Evolutionary conservation across 352 stramenopile species (phyloP), one percentile per base, ranked within the genome.

Genomic region (Blastocystis sp.): DNA sequence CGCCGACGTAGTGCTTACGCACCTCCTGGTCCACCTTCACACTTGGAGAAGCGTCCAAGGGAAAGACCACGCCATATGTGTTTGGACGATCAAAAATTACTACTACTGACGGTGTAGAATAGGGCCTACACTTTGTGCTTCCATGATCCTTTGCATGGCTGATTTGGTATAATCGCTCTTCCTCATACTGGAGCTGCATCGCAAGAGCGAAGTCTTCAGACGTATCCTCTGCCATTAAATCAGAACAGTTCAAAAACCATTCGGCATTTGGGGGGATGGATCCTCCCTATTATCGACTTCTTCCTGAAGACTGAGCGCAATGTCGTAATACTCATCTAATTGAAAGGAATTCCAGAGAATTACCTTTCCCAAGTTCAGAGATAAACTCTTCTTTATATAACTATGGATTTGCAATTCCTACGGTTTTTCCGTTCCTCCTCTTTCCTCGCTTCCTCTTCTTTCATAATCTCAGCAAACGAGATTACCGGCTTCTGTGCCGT

Each of bases 201-300:
- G 73, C 73, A n/a, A 82, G 41, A 13, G 73, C 73, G 29, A 68
- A 82, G 1, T 82, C 73, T 15, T 82, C 73, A 26, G 59, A 45
- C 3, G 43, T 20, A 23, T 29, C 18, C 9, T 82, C 73, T 82
- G 68, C 41, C 8, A 26, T 59, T 73, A 7, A 45, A 45, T 6
- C 39, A n/a, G 41, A n/a, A 41, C 9, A 11, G 4, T 8, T 39
- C 23, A 34, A 23, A n/a, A 39, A 68, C 73, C 26, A 82, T 15
- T 26, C 50, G 15, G 54, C 5, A 50, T 26, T 80, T 34, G 34
- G 20, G 9, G 15, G 13, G 8, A 8, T 63, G 39, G 26, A 53
- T n/a, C 20, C 8, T 18, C 73, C 50, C 43, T 29, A 9, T 26
- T 5, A 43, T 82, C 73, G 54, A 53, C 47, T 37, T 82, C 73